These are phyloP conservation scores for Trichoderma lentiforme DNA, from an alignment of 2,329 filamentous ascomycete species.

Conservation along the genomic window DNA sequence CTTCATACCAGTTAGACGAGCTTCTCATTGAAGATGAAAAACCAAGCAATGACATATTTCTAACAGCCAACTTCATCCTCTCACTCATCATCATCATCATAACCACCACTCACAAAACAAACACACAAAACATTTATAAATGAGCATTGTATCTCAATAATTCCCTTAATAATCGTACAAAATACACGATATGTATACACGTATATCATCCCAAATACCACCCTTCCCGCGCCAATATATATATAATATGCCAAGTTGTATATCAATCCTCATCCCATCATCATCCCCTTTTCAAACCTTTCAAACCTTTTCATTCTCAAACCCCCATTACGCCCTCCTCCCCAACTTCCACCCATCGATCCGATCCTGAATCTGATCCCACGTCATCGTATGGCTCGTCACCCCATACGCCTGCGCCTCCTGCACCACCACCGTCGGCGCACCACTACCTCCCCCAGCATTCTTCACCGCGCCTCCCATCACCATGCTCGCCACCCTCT, in stretches of 20 bases:
- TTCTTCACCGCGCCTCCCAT: constrained; percentile 76
- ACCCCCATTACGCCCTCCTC: constrained; percentile 34
- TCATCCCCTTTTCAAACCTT: background rate
- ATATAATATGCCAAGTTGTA: background rate
- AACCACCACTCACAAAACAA: background rate
- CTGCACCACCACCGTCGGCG: constrained; percentile 91
- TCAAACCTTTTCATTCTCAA: no score
- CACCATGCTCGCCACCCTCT: constrained; percentile 74
- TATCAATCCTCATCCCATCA: background rate
- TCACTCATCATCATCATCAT: background rate
- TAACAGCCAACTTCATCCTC: background rate
- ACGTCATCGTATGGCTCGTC: constrained; percentile 65
- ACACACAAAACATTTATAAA: background rate
- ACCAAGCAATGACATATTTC: no score
- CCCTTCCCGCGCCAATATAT: background rate
- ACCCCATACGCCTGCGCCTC: constrained; percentile 76
- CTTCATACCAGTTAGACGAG: no score
- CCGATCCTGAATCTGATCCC: constrained; percentile 86
- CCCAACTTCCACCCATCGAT: constrained; percentile 84
- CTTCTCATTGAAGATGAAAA: no score
- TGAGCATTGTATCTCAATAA: background rate
- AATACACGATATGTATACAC: background rate
- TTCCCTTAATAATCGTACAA: background rate
- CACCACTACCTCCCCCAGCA: constrained; percentile 72
- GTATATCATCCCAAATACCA: background rate